These are phyloP conservation scores for Cladophialophora bantiana DNA, from an alignment of 2,329 filamentous ascomycete species.

Conservation along the genomic window DNA sequence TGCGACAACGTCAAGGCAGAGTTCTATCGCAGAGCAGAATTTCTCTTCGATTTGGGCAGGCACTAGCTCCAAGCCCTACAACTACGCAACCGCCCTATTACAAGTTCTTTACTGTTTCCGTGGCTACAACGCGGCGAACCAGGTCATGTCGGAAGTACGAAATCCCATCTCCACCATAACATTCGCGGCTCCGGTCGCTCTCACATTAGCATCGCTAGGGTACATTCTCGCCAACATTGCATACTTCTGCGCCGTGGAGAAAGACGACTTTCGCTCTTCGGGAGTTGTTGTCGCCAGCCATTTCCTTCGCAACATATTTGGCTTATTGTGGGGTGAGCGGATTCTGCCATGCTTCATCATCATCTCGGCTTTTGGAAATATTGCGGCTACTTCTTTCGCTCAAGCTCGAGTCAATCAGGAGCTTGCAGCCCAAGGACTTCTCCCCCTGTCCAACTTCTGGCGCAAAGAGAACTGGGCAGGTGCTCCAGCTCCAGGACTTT, in stretches of 20 bases:
- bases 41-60: slow-evolving; percentile 45
- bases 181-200: slow-evolving; percentile 62
- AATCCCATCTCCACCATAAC: slow-evolving; percentile 64
- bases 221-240: slow-evolving; percentile 66
- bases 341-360: slow-evolving; percentile 57
- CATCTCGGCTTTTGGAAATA: slow-evolving; percentile 63
- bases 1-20: slow-evolving; percentile 6
- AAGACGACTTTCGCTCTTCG: slow-evolving; percentile 60
- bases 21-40: slow-evolving; percentile 26
- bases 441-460: slow-evolving; percentile 71
- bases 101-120: slow-evolving; percentile 65
- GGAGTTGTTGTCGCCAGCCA: slow-evolving; percentile 63
- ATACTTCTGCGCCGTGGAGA: slow-evolving; percentile 65
- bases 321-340: slow-evolving; percentile 50
- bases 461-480: slow-evolving; percentile 72
- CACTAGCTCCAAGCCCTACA: slow-evolving; percentile 47
- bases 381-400: slow-evolving; percentile 64
- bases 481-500: slow-evolving; percentile 65
- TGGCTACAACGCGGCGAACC: slow-evolving; percentile 63
- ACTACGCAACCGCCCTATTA: slow-evolving; percentile 51
- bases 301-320: slow-evolving; percentile 65
- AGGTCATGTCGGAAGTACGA: slow-evolving; percentile 64
- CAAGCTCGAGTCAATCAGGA: slow-evolving; percentile 65
- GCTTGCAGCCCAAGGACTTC: slow-evolving; percentile 71
- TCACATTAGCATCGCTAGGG: slow-evolving; percentile 60